A percentile compares a stretch with the other conserved stretches of the same genome.
Conservation (phyloP, 495 filamentous ascomycete species). For the Cudoniella acicularis region DNA sequence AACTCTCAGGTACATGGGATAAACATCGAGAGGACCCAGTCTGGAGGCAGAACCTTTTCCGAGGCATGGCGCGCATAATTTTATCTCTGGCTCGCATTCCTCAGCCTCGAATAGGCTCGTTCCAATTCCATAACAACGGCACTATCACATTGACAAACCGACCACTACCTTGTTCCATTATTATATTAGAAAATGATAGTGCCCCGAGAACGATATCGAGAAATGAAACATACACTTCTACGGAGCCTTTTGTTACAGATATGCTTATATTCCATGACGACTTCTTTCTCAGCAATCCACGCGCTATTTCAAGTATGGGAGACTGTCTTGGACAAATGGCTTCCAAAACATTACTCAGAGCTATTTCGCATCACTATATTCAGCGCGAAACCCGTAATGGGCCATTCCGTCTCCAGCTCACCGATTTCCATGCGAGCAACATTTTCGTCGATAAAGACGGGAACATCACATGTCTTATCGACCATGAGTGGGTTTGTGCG, state of each 20-base stretch:
- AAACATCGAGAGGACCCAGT: slow-evolving; percentile 20
- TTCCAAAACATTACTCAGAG: slow-evolving; percentile 29
- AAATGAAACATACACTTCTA: slow-evolving; percentile 28
- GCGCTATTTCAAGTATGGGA: slow-evolving; percentile 26
- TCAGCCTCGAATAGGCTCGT: slow-evolving; percentile 33
- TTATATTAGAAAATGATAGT: slow-evolving; percentile 34
- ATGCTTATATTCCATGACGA: slow-evolving; percentile 32
- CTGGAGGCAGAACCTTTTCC: slow-evolving; percentile 27
- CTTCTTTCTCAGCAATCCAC: slow-evolving; percentile 33
- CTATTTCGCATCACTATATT: slow-evolving; percentile 27
- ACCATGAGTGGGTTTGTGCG: slow-evolving; percentile 39
- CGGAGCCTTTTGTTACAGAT: slow-evolving; percentile 33
- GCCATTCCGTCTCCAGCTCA: slow-evolving; percentile 17
- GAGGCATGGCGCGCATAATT: slow-evolving; percentile 26
- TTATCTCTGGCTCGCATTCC: too few species aligned
- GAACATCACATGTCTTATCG: slow-evolving; percentile 32
- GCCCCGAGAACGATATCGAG: slow-evolving; percentile 33
- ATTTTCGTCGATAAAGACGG: slow-evolving; percentile 33
- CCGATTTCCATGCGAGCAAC: slow-evolving; percentile 31
- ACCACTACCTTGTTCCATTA: slow-evolving; percentile 26
- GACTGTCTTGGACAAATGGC: slow-evolving; percentile 31
- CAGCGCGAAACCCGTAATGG: slow-evolving; percentile 22
- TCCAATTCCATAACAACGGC: slow-evolving; percentile 25
- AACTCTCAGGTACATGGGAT: slow-evolving; percentile 36
- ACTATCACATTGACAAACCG: slow-evolving; percentile 27